Percentiles rank a stretch among this genome's conserved stretches.
Conservation (phyloP, 163 green algal genomes). For the Chlamydomonas reinhardtii region DNA sequence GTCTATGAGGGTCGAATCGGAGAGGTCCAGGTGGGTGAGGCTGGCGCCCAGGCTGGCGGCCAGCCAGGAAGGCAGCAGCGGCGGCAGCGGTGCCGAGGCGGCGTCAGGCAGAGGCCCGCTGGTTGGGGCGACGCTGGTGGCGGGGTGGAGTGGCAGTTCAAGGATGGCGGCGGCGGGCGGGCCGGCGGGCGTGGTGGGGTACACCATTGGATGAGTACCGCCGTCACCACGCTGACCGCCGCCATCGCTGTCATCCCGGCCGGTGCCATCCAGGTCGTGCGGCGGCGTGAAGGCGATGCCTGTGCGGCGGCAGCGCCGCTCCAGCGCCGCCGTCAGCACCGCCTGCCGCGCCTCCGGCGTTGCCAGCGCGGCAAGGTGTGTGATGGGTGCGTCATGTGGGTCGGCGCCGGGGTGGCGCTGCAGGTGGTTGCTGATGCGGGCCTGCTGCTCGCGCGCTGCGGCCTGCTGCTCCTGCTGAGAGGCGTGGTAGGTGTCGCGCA, state of each 20-base stretch:
- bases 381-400: no score
- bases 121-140: neutral
- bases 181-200: neutral
- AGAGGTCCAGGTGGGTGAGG: constrained; percentile 23
- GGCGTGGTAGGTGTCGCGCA: no score
- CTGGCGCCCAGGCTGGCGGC: neutral
- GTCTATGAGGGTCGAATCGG: neutral
- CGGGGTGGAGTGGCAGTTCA: neutral
- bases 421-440: no score
- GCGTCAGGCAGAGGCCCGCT: no score
- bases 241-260: no score
- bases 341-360: no score
- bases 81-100: neutral
- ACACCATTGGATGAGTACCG: neutral
- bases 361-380: no score
- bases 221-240: neutral
- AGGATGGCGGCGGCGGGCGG: neutral
- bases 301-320: neutral
- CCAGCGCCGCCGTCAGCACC: no score
- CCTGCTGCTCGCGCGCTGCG: no score
- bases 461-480: no score
- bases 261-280: no score
- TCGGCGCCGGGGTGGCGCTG: no score
- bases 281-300: neutral
- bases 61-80: constrained; percentile 13